Base-by-base conservation (phyloP, 352 stramenopile genomes). In the Globisporangium canariense region DNA sequence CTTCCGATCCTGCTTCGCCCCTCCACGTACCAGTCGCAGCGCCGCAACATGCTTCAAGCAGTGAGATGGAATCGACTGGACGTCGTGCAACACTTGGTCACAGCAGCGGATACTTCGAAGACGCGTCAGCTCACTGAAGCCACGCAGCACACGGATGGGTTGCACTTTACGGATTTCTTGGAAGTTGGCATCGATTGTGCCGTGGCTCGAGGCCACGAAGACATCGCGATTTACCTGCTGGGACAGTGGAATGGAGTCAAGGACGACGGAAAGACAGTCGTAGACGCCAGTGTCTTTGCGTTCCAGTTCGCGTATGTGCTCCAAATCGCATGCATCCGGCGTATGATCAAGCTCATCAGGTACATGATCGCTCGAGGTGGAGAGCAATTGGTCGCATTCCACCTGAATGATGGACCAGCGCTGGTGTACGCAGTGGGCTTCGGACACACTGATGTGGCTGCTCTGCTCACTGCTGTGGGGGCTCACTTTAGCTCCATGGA, bases 281-380 rank as follows among this genome's bases (percentile, higher is more conserved):
- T 50, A 13, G 76, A 80, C 49, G 59, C 74, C 0, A 76, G 65
- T 49, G 70, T 75, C 5, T 90, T 90, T 67, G 76, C 79, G 2
- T 89, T 90, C 43, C 83, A 90, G 60, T 92, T 90, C 54, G 79
- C 81, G 6, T 63, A 75, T 49, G 78, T 73, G 13, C 83, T 90
- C 41, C 83, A 90, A 53, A 52, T 86, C 7, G 81, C 81, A 36
- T 90, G 81, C 38, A 89, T 92, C 54, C 81, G 78, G 22, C 49
- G 61, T 43, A 69, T 88, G 53, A 53, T 58, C 0, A 61, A 59
- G 13, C 60, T 92, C 2, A 66, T 89, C 30, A 45, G 68, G 47
- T 75, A 77, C 53, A 86, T 90, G 73, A 76, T 90, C 34, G 60
- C 64, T 7, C 75, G 78, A 46, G 81, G 83, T 6, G 77, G 79